Conservation (phyloP, 768 basidiomycete species). For the Mycena latifolia region DNA sequence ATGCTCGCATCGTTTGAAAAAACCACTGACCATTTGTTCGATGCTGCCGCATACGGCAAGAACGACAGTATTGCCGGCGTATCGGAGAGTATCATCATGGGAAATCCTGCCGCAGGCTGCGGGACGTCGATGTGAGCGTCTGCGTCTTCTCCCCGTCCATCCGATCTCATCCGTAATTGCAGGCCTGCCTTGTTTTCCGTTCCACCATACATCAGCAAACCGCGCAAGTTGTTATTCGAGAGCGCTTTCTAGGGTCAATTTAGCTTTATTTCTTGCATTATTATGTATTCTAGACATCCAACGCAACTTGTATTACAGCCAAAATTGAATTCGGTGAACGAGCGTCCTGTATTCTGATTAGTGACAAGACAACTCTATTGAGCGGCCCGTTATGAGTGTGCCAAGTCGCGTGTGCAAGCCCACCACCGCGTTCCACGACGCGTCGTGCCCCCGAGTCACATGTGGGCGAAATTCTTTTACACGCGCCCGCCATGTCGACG, state of each 20-base stretch:
- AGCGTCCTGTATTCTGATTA: too few relatives aligned
- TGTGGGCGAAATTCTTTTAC: too few relatives aligned
- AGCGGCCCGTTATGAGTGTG: too few relatives aligned
- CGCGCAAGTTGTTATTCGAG: constrained; percentile 64
- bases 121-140: constrained; percentile 89
- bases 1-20: constrained; percentile 99
- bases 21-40: constrained; percentile 98
- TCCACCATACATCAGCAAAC: constrained; percentile 60
- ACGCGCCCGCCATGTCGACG: background rate
- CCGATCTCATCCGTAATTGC: constrained; percentile 15
- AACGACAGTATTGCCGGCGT: constrained; percentile 96
- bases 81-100: constrained; percentile 99
- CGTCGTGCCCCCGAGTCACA: too few relatives aligned
- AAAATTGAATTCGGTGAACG: constrained; percentile 5
- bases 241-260: constrained; percentile 49
- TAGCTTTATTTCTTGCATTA: constrained; percentile 29
- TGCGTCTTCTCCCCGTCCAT: constrained; percentile 4
- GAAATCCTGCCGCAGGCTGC: constrained; percentile 93
- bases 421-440: too few relatives aligned
- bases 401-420: too few relatives aligned
- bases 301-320: constrained; percentile 26
- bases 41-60: constrained; percentile 96
- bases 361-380: too few relatives aligned
- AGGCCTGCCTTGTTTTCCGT: constrained; percentile 65
- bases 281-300: constrained; percentile 27